Base-by-base conservation (phyloP, 176 grass and related monocot genomes). In the Bromus sterilis region DNA sequence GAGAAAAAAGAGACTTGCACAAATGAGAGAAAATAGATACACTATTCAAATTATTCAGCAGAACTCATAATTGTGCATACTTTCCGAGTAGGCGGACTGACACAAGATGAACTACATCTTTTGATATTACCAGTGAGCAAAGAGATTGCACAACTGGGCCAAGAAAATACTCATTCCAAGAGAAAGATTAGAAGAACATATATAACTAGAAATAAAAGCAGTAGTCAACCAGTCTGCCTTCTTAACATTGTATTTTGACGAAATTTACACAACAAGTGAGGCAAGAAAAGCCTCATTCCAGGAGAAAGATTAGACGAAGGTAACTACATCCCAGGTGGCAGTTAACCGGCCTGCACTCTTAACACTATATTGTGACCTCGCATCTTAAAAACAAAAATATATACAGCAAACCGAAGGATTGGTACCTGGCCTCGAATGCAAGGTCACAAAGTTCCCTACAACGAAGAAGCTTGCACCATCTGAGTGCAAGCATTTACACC, bases 201-300 rank as follows among this genome's bases (percentile, higher is more conserved):
- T n/a, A 36, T 76, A 75, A 46, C 57, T 28, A 76, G 56, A 78
- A 78, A 64, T 44, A 66, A 51, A 76, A 31, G 18, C 66, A 56
- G 56, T 20, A 56, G 11, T 32, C 49, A 82, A 77, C 64, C 7
- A 9, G 42, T 77, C 21, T 30, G 41, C 34, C 21, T 9, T 31
- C 53, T 74, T 71, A 67, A 39, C 29, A 23, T 36, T 59, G 61
- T n/a, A 32, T 30, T 58, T 14, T 39, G 23, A 60, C 15, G 68
- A 56, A 33, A 74, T 75, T 56, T 24, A 23, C 53, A 46, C 78
- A 39, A 23, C 4, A 65, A 65, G 16, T 29, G 29, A 56, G 18
- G 28, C 32, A 53, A 74, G 43, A 53, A 51, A 53, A 32, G 15
- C 18, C 29, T 28, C 41, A 21, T 74, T 34, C 9, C 16, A 74